Conservation (phyloP, 2,329 filamentous ascomycete genomes). For the Seiridium cupressi region DNA sequence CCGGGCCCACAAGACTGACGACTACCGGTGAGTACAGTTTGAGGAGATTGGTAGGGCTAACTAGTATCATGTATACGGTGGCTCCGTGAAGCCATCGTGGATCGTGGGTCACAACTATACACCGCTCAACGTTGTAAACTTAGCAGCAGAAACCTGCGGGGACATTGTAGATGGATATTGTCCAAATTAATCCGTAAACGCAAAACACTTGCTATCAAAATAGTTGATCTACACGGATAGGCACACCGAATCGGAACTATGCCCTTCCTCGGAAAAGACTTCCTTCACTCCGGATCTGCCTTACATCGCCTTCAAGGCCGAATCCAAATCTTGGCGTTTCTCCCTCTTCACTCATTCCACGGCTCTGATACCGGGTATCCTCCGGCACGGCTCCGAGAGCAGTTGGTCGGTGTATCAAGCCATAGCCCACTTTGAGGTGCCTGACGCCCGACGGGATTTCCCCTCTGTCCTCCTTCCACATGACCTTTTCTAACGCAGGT, state of each 20-base stretch:
- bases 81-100: neutral
- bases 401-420: slow-evolving; percentile 17
- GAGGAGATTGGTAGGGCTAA: no score
- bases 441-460: slow-evolving; percentile 17
- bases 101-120: neutral
- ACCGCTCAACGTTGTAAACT: neutral
- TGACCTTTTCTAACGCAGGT: slow-evolving; percentile 34
- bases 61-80: neutral
- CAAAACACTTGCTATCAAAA: slow-evolving; percentile 1
- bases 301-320: slow-evolving; percentile 28
- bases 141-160: neutral
- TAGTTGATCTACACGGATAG: no score
- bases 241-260: neutral
- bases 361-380: slow-evolving; percentile 10
- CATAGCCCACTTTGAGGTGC: slow-evolving; percentile 23
- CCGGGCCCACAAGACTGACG: no score
- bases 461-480: slow-evolving; percentile 19
- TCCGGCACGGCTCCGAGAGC: slow-evolving; percentile 16
- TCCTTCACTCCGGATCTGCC: slow-evolving; percentile 19
- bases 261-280: slow-evolving; percentile 9
- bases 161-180: neutral
- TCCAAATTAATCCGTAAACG: neutral
- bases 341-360: slow-evolving; percentile 11
- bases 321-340: slow-evolving; percentile 25
- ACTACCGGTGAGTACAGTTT: no score